A percentile compares a stretch with the other conserved stretches of the same genome.
Conservation (phyloP, 441 rosid genomes). For the Croton laevigatus region DNA sequence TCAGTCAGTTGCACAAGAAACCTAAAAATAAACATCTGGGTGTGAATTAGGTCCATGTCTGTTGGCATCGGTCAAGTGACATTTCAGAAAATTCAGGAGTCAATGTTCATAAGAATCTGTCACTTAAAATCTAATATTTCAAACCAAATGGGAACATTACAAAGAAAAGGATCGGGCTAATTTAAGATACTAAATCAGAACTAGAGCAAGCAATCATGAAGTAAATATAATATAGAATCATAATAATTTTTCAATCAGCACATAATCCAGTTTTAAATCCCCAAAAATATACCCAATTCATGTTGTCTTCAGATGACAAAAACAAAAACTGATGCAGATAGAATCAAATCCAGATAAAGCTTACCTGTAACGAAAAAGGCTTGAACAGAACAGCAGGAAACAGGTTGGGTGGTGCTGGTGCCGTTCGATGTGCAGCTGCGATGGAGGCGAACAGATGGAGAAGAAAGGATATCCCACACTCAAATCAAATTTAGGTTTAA, state of each 20-base stretch:
- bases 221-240: not conserved
- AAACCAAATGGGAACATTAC: too few species aligned
- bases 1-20: not conserved
- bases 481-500: too few species aligned
- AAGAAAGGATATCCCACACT: too few species aligned
- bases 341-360: not conserved
- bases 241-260: not conserved
- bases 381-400: too few species aligned
- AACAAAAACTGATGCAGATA: not conserved
- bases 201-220: not conserved
- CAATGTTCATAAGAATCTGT: not conserved
- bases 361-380: not conserved
- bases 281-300: not conserved
- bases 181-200: not conserved
- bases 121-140: not conserved
- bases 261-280: not conserved
- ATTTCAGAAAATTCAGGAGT: slow-evolving; percentile 1
- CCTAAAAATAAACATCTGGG: not conserved
- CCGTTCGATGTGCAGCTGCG: too few species aligned
- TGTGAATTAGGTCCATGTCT: not conserved
- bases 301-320: not conserved
- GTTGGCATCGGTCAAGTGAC: not conserved
- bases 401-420: too few species aligned
- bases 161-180: not conserved
- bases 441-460: too few species aligned